Evolutionary conservation across 2,329 filamentous ascomycete species (phyloP), one percentile per base, ranked within the genome.

Genomic region (Colletotrichum sp.): DNA sequence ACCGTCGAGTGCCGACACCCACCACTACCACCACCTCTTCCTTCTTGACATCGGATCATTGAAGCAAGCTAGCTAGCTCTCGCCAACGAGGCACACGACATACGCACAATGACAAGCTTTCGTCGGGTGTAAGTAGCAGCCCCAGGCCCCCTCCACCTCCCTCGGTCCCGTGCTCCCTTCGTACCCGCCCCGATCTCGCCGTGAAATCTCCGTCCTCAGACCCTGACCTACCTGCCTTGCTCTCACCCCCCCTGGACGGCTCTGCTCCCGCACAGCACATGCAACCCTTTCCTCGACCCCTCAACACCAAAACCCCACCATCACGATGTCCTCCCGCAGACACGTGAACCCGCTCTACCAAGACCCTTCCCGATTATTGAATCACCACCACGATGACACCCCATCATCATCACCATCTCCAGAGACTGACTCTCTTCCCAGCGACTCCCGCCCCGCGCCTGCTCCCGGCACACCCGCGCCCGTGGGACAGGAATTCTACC

Each of bases 401-500:
- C 28, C 39, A 59, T 52, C 34, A 28, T 26, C 36, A 32, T 34
- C 24, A 30, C 34, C 26, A 68, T 32, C 52, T 21, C 74, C 36
- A 24, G 71, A 76, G 55, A 76, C 80, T 80, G 73, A 81, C 75
- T 67, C 39, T 9, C 48, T n/a, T 71, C n/a, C 32, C 26, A 77
- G 76, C 60, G 66, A 64, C 36, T n/a, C 43, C 71, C 48, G 32
- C 39, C 52, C 71, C 67, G 77, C 75, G 73, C 78, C 79, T 79
- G 67, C 78, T 65, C 66, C 60, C 61, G 77, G 43, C 43, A 21
- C 75, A 71, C 78, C 79, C 79, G 67, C 78, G 70, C 66, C 61
- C 60, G 77, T 77, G 72, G 79, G 79, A 52, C 83, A 81, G 15
- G 81, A 83, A 71, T 84, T 83, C 81, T 85, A 85, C 78, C 87